phyloP scores from a whole-genome alignment of 2,329 filamentous ascomycete species.

The Ophiocordyceps camponoti-leonardi region DNA sequence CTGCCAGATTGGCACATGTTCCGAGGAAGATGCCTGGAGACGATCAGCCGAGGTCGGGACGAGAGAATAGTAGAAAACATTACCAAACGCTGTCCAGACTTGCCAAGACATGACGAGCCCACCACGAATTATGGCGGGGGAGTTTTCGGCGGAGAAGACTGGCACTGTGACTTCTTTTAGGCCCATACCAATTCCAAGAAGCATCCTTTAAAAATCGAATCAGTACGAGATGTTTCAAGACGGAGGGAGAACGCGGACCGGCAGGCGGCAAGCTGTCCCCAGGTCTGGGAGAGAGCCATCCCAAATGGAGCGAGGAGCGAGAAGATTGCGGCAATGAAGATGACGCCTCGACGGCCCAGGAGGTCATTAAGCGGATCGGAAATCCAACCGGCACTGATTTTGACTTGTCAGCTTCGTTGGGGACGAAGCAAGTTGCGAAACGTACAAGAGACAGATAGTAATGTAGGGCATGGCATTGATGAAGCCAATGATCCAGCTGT shows the following conservation, averaged over 20 bases:
- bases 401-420: too few relatives aligned
- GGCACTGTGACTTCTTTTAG: constrained; percentile 30
- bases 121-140: constrained; percentile 33
- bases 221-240: neutral
- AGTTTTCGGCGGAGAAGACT: constrained; percentile 34
- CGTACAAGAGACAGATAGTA: constrained; percentile 24
- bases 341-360: constrained; percentile 43
- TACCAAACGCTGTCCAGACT: constrained; percentile 33
- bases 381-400: constrained; percentile 35
- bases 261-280: constrained; percentile 37
- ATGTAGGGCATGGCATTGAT: constrained; percentile 34
- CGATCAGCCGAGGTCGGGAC: neutral
- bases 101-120: constrained; percentile 38
- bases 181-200: constrained; percentile 46
- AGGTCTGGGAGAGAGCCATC: constrained; percentile 38
- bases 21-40: constrained; percentile 44
- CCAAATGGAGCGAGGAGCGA: constrained; percentile 45
- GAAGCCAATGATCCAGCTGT: constrained; percentile 44
- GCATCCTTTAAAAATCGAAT: constrained; percentile 9
- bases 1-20: constrained; percentile 45
- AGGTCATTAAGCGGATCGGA: constrained; percentile 43
- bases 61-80: neutral
- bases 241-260: constrained; percentile 19
- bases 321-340: constrained; percentile 45
- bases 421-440: neutral